Percentiles rank a stretch among this genome's conserved stretches.
Evolutionary conservation across 306 rosid species (phyloP).

Genomic region (Citrullus amarus): DNA sequence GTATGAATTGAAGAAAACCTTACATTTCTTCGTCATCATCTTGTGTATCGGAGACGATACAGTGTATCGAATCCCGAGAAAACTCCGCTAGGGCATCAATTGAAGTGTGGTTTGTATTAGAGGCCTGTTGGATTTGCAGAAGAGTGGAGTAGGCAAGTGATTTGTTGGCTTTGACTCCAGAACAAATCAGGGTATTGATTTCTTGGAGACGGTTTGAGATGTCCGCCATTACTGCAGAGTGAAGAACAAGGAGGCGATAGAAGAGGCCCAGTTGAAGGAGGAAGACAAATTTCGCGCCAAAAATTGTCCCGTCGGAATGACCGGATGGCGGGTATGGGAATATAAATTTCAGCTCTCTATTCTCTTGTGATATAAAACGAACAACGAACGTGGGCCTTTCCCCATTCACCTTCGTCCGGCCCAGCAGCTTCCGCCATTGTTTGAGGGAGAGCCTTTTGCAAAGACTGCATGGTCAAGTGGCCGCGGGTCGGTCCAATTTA

Average conservation of each 20-base stretch:
- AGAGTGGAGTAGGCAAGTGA: constrained; percentile 53
- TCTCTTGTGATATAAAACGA: too few species aligned
- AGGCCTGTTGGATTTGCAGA: constrained; percentile 46
- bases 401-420: too few species aligned
- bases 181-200: constrained; percentile 35
- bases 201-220: constrained; percentile 27
- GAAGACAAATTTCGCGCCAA: constrained; percentile 3
- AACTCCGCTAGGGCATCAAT: constrained; percentile 35
- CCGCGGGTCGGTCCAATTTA: too few species aligned
- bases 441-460: too few species aligned
- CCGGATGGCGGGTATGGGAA: neutral
- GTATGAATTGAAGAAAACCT: neutral
- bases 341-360: neutral
- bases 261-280: neutral
- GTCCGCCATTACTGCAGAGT: constrained; percentile 27
- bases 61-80: constrained; percentile 21
- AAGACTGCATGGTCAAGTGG: too few species aligned
- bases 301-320: neutral
- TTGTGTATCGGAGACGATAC: constrained; percentile 32
- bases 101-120: constrained; percentile 22
- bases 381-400: too few species aligned
- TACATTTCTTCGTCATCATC: constrained; percentile 62
- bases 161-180: constrained; percentile 24
- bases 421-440: too few species aligned
- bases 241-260: neutral